Percentiles rank a stretch among this genome's conserved stretches.
phyloP scores from a whole-genome alignment of 768 basidiomycete genomes.

The Bullera alba region DNA sequence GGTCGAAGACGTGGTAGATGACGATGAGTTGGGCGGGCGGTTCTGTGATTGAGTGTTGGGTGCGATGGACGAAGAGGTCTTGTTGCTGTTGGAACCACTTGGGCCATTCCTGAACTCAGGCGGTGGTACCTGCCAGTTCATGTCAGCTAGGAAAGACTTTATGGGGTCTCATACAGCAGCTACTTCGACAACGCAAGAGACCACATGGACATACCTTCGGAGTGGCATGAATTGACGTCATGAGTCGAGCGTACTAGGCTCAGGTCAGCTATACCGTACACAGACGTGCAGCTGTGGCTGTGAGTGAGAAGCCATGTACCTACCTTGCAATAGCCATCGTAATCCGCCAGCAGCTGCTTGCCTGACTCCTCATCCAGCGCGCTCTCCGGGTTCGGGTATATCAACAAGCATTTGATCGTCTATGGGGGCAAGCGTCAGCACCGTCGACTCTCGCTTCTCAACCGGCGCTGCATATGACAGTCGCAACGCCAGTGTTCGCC shows the following conservation, averaged over 20 bases:
- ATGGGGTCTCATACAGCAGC: too few species aligned
- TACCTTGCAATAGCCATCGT: constrained; percentile 66
- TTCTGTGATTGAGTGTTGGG: constrained; percentile 1
- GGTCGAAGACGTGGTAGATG: constrained; percentile 6
- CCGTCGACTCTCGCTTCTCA: background rate
- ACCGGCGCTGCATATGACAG: background rate
- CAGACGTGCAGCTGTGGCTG: background rate
- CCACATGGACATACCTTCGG: constrained; percentile 53
- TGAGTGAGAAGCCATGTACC: background rate
- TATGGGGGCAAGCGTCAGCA: constrained; percentile 3
- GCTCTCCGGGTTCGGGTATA: constrained; percentile 94
- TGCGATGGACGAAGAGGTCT: background rate
- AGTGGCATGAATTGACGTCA: constrained; percentile 86
- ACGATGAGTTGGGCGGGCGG: background rate
- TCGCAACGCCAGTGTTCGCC: background rate
- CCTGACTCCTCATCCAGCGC: constrained; percentile 95
- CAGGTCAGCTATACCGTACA: background rate
- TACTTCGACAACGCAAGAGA: background rate
- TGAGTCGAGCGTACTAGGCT: constrained; percentile 63
- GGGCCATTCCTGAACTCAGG: constrained; percentile 13
- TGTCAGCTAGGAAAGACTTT: too few species aligned
- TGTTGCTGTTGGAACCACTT: constrained; percentile 9
- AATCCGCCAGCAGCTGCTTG: constrained; percentile 77
- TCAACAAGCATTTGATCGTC: constrained; percentile 89
- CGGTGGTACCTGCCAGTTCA: constrained; percentile 11